A percentile compares a stretch with the other conserved stretches of the same genome.
phyloP scores from a whole-genome alignment of 345 rosid genomes.

The Lepidium aucheri region DNA sequence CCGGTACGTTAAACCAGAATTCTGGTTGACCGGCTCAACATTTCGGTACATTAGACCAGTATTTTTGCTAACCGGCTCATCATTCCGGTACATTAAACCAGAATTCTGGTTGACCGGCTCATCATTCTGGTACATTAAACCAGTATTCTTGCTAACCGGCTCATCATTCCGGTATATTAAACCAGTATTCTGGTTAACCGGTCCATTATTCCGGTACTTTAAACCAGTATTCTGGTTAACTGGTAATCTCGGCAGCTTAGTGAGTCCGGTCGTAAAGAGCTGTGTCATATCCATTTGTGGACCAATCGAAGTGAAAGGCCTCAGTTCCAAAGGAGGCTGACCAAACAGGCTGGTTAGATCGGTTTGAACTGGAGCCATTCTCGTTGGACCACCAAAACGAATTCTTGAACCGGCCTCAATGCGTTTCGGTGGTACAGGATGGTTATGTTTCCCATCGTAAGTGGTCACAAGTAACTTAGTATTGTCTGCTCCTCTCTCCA shows the following conservation, averaged over 20 bases:
- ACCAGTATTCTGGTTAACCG: not conserved
- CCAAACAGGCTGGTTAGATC: not conserved
- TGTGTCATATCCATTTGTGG: not conserved
- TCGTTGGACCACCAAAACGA: not conserved
- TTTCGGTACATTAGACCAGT: not conserved
- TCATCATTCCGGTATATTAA: not conserved
- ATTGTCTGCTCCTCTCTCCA: slow-evolving; percentile 29
- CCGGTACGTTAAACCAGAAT: no score
- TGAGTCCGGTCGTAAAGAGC: not conserved
- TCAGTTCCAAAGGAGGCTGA: not conserved
- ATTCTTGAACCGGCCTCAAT: not conserved
- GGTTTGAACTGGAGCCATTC: not conserved
- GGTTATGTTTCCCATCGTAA: slow-evolving; percentile 20
- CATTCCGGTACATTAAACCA: not conserved
- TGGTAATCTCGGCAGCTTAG: not conserved
- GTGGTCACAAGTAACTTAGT: not conserved
- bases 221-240: not conserved
- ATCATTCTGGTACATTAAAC: not conserved
- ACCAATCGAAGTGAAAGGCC: not conserved
- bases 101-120: no score
- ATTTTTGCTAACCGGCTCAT: no score
- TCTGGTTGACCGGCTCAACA: no score
- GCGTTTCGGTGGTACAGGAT: not conserved
- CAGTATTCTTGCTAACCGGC: no score
- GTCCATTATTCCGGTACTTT: no score